Base-by-base conservation (phyloP, 495 filamentous ascomycete genomes). In the Xylaria scruposa region DNA sequence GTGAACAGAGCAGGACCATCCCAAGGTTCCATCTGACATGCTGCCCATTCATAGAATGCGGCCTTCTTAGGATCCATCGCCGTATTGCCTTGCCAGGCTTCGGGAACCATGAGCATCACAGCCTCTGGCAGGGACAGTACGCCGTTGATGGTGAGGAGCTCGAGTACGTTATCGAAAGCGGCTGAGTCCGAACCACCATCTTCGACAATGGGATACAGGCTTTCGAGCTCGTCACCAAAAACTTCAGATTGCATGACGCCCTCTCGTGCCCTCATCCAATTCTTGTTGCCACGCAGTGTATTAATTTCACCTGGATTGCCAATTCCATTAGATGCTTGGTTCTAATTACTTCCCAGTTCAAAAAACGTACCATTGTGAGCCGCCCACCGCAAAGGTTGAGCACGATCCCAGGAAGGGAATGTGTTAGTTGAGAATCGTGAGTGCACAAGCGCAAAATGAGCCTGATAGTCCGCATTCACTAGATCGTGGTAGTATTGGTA, bases 1-100 rank as follows among this genome's bases (percentile, higher is more conserved):
- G 95, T 98, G 85, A 99, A 99, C 31, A 99, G 88, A 71, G 96
- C 96, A 19, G 96, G 96, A 10, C 96, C 96, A 82, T 99, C 96
- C 96, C 96, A 99, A 36, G 96, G 95, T 84, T 99, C 96, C 96
- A 99, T 99, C 86, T 97, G 92, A 83, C 96, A 99, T 56, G 94
- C 95, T 72, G 96, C 96, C 96, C 96, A 99, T 81, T 99, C 96
- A 83, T 99, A 99, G 84, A 98, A 99, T 49, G 96, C 95, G 38
- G 95, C 93, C 84, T 98, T 99, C 80, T 92, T 91, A 29, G 96
- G 94, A 76, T 98, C 94, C 91, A 98, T 97, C 62, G 89, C 85
- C 24, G 89, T 81, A 81, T 98, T 98, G 73, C 94, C 97, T 85
- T 99, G 94, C 96, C 96, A 99, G 53, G 96, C 95, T 80, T 99